Evolutionary conservation across 495 filamentous ascomycete genomes (phyloP).

Genomic region (Glonium stellatum): DNA sequence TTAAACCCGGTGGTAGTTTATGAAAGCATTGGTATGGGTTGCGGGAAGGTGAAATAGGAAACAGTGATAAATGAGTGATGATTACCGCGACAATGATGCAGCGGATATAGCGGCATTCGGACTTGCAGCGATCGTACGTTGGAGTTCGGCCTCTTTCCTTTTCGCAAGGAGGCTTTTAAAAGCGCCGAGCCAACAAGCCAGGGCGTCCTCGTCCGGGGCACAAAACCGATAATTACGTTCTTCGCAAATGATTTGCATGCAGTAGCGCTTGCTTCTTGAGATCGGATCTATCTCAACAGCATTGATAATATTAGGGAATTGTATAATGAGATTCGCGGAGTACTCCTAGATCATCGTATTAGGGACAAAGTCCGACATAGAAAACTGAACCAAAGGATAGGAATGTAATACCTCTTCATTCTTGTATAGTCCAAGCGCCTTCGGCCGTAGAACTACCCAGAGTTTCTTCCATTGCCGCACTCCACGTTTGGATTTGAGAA

Average conservation of each 20-base stretch:
- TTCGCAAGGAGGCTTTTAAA: conserved; percentile 82
- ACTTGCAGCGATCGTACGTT: neutral
- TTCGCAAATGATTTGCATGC: conserved; percentile 89
- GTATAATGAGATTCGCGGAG: conserved; percentile 73
- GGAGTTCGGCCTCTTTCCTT: conserved; percentile 42
- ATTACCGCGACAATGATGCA: neutral
- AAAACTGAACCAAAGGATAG: neutral
- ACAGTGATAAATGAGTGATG: neutral
- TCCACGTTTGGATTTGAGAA: conserved; percentile 76
- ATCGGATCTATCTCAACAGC: conserved; percentile 88
- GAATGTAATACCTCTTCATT: conserved; percentile 51
- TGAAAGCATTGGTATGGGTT: neutral
- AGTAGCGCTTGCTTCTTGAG: conserved; percentile 74
- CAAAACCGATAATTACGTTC: conserved; percentile 89
- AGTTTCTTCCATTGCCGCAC: conserved; percentile 91
- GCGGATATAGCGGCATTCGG: neutral
- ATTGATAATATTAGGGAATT: conserved; percentile 73
- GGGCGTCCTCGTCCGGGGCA: conserved; percentile 68
- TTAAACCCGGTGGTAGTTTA: neutral
- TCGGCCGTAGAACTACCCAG: conserved; percentile 87
- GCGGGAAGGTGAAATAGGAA: neutral
- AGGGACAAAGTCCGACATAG: neutral
- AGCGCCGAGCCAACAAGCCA: conserved; percentile 80
- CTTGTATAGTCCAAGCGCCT: conserved; percentile 86
- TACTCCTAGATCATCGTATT: conserved; percentile 54